Conservation (phyloP, 1,284 basidiomycete genomes). For the Microbotryum saponariae region DNA sequence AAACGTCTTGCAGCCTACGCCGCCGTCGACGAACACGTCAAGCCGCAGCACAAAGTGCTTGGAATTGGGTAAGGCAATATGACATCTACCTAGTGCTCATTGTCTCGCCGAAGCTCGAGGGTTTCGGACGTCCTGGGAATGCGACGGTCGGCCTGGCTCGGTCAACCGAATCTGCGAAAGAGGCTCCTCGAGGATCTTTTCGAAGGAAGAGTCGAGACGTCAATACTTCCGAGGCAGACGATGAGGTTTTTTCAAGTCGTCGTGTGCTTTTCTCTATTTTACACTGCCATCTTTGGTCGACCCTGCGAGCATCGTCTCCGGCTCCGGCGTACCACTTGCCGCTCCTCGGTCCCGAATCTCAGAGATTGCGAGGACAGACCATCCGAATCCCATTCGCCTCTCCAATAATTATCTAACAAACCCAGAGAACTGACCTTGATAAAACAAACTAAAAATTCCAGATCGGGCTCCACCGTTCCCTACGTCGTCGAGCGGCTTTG, state of each 20-base stretch:
- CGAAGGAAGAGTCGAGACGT: neutral
- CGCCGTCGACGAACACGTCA: conserved; percentile 85
- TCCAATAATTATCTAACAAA: too few relatives aligned
- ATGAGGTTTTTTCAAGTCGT: neutral
- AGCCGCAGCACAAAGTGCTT: conserved; percentile 76
- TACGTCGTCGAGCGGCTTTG: conserved; percentile 95
- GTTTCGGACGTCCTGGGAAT: neutral
- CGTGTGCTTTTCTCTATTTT: neutral
- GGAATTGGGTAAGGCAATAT: conserved; percentile 67
- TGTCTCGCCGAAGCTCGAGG: neutral
- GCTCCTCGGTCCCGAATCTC: too few relatives aligned
- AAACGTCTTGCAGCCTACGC: conserved; percentile 89
- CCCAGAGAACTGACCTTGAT: too few relatives aligned
- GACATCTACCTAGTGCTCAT: too few relatives aligned
- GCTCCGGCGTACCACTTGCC: too few relatives aligned
- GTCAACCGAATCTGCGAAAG: neutral
- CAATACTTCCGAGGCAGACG: neutral
- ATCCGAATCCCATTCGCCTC: too few relatives aligned
- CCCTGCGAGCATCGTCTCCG: too few relatives aligned
- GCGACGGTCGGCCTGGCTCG: neutral
- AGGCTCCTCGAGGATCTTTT: neutral
- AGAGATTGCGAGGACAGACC: too few relatives aligned
- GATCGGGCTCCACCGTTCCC: conserved; percentile 82
- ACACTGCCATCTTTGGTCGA: too few relatives aligned
- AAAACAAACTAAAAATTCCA: conserved; percentile 3